phyloP scores from a whole-genome alignment of 345 rosid genomes.

The Turritis glabra region DNA sequence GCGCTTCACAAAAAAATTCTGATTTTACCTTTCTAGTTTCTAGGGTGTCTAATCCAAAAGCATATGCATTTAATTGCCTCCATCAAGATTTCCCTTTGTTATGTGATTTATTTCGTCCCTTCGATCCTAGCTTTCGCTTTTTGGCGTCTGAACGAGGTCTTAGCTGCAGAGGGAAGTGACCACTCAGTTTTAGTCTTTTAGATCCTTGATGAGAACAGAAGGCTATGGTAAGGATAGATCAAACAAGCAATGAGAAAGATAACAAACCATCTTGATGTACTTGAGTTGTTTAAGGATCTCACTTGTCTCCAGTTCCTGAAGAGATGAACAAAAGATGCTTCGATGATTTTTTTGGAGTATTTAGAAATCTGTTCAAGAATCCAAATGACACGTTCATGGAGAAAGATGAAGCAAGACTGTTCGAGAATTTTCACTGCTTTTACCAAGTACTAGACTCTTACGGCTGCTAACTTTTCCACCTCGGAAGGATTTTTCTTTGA shows the following conservation, averaged over 20 bases:
- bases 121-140: conserved; percentile 41
- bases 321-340: conserved; percentile 26
- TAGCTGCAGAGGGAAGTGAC: conserved; percentile 47
- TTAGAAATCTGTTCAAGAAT: not conserved
- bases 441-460: conserved; percentile 19
- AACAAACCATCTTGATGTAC: conserved; percentile 67
- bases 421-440: conserved; percentile 2
- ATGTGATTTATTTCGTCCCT: conserved; percentile 3
- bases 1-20: conserved; percentile 1
- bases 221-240: not conserved
- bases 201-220: not conserved
- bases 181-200: conserved; percentile 23
- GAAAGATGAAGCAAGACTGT: conserved; percentile 20
- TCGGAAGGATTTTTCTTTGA: not conserved
- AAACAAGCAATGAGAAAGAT: conserved; percentile 2
- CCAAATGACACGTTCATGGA: not conserved
- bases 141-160: conserved; percentile 50
- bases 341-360: not conserved
- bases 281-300: conserved; percentile 76
- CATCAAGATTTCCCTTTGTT: conserved; percentile 11
- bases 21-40: not conserved
- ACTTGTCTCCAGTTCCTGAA: conserved; percentile 87
- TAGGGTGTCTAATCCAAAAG: conserved; percentile 6
- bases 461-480: conserved; percentile 9
- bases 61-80: not conserved